phyloP scores from a whole-genome alignment of 1,284 basidiomycete genomes.

The Microbotryum violaceum region DNA sequence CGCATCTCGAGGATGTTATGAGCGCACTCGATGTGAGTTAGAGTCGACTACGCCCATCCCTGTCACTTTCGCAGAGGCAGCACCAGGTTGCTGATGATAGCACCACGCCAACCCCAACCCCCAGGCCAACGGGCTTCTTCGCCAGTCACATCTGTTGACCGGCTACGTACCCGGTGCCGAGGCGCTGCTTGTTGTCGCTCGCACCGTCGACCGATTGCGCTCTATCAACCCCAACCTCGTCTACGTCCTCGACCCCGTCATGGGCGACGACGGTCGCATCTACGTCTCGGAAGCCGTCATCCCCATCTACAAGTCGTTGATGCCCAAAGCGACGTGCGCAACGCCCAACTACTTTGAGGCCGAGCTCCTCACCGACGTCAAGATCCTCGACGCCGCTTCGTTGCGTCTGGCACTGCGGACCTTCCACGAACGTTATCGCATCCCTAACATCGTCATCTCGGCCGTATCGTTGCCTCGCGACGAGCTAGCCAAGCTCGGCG shows the following conservation, averaged over 20 bases:
- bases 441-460: constrained; percentile 84
- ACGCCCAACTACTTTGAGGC: constrained; percentile 98
- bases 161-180: constrained; percentile 86
- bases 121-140: constrained; percentile 34
- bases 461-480: constrained; percentile 55
- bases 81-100: not conserved
- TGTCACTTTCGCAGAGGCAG: not conserved
- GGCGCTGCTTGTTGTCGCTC: constrained; percentile 59
- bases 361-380: constrained; percentile 66
- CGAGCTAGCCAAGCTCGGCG: constrained; percentile 32
- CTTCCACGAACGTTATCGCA: constrained; percentile 64
- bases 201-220: constrained; percentile 57
- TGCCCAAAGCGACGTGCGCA: constrained; percentile 76
- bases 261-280: constrained; percentile 77
- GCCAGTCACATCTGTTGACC: constrained; percentile 39
- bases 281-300: constrained; percentile 86
- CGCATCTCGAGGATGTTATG: constrained; percentile 41
- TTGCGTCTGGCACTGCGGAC: constrained; percentile 61
- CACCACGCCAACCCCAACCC: not conserved
- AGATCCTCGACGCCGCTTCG: constrained; percentile 58
- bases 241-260: constrained; percentile 59
- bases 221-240: constrained; percentile 53
- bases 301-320: constrained; percentile 73
- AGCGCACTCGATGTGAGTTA: constrained; percentile 33
- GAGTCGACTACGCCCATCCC: not conserved